Evolutionary conservation across 1,139 yeast genomes (phyloP), one percentile per base, ranked within the genome.

Genomic region (Scheffersomyces illinoinensis): DNA sequence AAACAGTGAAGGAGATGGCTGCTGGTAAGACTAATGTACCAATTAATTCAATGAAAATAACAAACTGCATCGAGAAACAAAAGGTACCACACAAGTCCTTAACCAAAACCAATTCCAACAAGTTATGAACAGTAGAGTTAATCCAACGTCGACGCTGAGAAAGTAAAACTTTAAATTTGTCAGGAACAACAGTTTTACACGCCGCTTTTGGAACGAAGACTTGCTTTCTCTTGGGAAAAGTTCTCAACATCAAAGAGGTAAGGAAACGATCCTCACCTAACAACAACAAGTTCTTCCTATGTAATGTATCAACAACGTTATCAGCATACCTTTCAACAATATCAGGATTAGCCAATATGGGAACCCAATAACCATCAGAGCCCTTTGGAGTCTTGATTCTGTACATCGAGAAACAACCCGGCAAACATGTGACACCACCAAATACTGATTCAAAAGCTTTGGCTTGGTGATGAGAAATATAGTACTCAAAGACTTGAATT

Each of bases 131-230:
- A 0, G 99, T 95, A 2, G 98, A 93, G 75, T 95, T 95, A 68
- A 95, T 95, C 99, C 99, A 95, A 73, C 99, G 91, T 76, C 99
- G 91, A 73, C 99, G 89, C 74, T 95, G 99, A 1, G 98, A 93
- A 58, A 95, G 79, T 66, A 95, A 79, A 52, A 93, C 97, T 62
- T 76, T 82, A 72, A 95, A 93, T 59, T 83, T 82, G 64, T 90
- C 92, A 0, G 99, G 99, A 20, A 90, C 98, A 64, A 93, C 77
- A 1, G 99, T 95, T 73, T 93, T 93, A 79, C 98, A 95, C 14
- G 92, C 97, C 17, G 98, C 99, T 74, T 93, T 93, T 1, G 98
- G 92, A 8, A 95, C 89, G 71, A 95, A 95, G n/a, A 93, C 77
- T 75, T 91, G 97, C 66, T 90, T 92, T 73, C 99, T 85, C 72